Conservation (phyloP, 2,329 filamentous ascomycete genomes). For the Fusarium sp. region DNA sequence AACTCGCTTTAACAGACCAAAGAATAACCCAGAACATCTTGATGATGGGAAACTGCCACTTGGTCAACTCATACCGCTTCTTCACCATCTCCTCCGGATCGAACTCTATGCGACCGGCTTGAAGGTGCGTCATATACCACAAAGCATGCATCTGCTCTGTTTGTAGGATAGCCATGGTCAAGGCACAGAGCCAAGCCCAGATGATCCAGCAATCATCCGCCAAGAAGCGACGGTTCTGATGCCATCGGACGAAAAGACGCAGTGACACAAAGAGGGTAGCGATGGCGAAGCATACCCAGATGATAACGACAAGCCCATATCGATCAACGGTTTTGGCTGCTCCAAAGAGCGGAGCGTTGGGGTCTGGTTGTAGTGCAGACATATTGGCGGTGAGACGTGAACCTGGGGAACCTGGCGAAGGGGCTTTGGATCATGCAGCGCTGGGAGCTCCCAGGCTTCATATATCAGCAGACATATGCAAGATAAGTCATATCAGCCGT, state of each 20-base stretch:
- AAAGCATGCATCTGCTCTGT: slow-evolving; percentile 28
- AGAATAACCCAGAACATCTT: slow-evolving; percentile 32
- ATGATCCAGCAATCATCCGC: slow-evolving; percentile 32
- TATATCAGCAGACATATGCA: slow-evolving; percentile 1
- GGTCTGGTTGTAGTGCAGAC: slow-evolving; percentile 14
- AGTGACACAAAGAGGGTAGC: slow-evolving; percentile 17
- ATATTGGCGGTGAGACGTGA: not conserved
- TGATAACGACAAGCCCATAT: not conserved
- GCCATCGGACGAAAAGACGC: slow-evolving; percentile 14
- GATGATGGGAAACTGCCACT: slow-evolving; percentile 32
- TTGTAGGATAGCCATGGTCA: slow-evolving; percentile 30
- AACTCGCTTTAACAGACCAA: slow-evolving; percentile 32
- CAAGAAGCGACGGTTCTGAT: slow-evolving; percentile 15
- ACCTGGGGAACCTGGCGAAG: not conserved
- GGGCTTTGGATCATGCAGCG: not conserved
- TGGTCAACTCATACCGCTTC: not conserved
- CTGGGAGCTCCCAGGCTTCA: not conserved
- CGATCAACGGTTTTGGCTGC: slow-evolving; percentile 11
- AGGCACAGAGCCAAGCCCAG: slow-evolving; percentile 18
- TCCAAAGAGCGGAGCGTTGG: slow-evolving; percentile 17
- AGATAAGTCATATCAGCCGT: not conserved
- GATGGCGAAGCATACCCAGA: slow-evolving; percentile 25
- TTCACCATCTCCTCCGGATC: not conserved
- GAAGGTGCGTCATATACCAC: slow-evolving; percentile 25
- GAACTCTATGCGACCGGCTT: slow-evolving; percentile 5